Evolutionary conservation across 2,329 filamentous ascomycete species (phyloP).

Genomic region (Pleomassaria siparia): DNA sequence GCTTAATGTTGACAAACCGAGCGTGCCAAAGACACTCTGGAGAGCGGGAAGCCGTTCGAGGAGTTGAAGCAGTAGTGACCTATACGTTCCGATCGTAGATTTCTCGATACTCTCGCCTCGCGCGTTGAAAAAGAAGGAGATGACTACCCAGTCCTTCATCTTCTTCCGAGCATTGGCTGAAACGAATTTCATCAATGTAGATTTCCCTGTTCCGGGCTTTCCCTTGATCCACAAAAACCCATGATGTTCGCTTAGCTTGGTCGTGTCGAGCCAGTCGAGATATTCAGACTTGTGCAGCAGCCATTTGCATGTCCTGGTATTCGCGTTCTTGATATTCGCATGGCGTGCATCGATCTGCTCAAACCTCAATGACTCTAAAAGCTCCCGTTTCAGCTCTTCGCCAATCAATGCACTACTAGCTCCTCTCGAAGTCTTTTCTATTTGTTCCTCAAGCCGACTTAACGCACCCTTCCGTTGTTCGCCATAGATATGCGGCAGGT

Average conservation of each 20-base stretch:
- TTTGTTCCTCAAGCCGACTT: constrained; percentile 6
- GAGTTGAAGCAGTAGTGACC: constrained; percentile 28
- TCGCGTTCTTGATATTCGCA: constrained; percentile 40
- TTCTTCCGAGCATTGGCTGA: constrained; percentile 6
- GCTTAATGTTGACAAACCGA: constrained; percentile 6
- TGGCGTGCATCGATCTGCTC: constrained; percentile 44
- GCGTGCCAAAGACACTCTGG: constrained; percentile 12
- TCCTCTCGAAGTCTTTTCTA: background rate
- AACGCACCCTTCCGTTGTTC: constrained; percentile 6
- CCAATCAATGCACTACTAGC: background rate
- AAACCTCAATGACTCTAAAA: constrained; percentile 43
- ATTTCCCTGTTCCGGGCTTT: constrained; percentile 44
- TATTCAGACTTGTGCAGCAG: constrained; percentile 40
- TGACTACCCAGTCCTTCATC: constrained; percentile 7
- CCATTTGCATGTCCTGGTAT: constrained; percentile 47
- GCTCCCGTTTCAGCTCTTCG: constrained; percentile 6
- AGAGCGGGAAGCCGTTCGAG: constrained; percentile 16
- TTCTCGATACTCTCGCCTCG: constrained; percentile 23
- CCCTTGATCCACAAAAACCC: constrained; percentile 54
- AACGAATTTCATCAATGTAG: constrained; percentile 45
- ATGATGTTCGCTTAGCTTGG: constrained; percentile 28
- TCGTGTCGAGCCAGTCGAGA: constrained; percentile 41
- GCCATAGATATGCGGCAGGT: constrained; percentile 7
- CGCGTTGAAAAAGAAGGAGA: constrained; percentile 33
- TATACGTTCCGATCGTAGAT: constrained; percentile 24